These are phyloP conservation scores for Metarhizium brunneum DNA, from an alignment of 2,329 filamentous ascomycete species.

Conservation along the genomic window DNA sequence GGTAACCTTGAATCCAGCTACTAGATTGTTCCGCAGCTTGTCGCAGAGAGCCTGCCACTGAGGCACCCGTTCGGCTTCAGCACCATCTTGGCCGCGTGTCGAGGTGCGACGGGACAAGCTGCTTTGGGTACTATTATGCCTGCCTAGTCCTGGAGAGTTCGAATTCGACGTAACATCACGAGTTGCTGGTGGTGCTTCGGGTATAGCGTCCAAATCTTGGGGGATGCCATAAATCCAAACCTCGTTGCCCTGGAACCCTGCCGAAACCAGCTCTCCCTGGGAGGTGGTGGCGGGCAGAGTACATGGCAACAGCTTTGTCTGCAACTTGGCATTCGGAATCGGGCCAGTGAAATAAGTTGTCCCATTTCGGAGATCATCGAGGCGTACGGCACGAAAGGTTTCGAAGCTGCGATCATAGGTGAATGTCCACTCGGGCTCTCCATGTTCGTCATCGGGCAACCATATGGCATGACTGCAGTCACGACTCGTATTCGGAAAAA, in stretches of 20 bases:
- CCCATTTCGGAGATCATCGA: constrained; percentile 65
- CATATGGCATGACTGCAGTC: constrained; percentile 71
- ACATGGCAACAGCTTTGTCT: constrained; percentile 54
- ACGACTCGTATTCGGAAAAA: constrained; percentile 72
- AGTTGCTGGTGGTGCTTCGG: constrained; percentile 27
- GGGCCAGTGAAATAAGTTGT: constrained; percentile 75
- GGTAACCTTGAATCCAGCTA: constrained; percentile 56
- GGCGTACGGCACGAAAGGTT: constrained; percentile 67
- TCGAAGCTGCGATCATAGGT: constrained; percentile 70
- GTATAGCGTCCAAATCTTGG: constrained; percentile 56
- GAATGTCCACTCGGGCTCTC: constrained; percentile 67
- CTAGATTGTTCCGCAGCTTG: constrained; percentile 59
- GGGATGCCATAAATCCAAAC: constrained; percentile 76
- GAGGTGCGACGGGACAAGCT: constrained; percentile 22
- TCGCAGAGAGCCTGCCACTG: constrained; percentile 64
- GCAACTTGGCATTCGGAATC: constrained; percentile 38
- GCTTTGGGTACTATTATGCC: constrained; percentile 21
- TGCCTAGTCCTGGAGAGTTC: constrained; percentile 12
- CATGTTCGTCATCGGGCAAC: constrained; percentile 48
- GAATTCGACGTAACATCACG: constrained; percentile 12
- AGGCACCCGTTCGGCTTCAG: constrained; percentile 34
- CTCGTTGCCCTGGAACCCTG: constrained; percentile 63
- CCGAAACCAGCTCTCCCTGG: constrained; percentile 61
- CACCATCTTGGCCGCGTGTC: constrained; percentile 17
- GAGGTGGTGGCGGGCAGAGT: constrained; percentile 62